A percentile compares a stretch with the other conserved stretches of the same genome.
These are phyloP conservation scores for Linnemannia zychae DNA, from an alignment of 192 early-diverging fungal genomes.

Conservation along the genomic window DNA sequence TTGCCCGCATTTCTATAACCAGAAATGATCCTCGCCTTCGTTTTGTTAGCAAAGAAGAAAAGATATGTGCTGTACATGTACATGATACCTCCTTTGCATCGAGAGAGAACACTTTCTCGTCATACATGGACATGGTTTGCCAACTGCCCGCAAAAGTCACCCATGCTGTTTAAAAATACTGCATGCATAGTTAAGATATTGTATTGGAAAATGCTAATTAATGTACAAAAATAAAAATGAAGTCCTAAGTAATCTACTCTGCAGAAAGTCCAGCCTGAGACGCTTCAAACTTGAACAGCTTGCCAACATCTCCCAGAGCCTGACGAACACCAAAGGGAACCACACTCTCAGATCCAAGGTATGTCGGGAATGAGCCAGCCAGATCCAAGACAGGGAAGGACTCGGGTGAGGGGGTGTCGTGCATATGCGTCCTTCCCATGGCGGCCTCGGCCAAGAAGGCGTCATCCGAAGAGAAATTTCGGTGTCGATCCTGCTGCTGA, in stretches of 20 bases:
- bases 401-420: conserved; percentile 40
- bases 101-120: no score
- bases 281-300: conserved; percentile 39
- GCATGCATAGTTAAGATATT: no score
- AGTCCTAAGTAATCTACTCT: neutral
- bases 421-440: conserved; percentile 12
- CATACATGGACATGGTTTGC: neutral
- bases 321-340: conserved; percentile 41
- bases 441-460: conserved; percentile 24
- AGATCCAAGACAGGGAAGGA: conserved; percentile 32
- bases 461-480: conserved; percentile 19
- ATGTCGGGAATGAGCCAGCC: conserved; percentile 35
- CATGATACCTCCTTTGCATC: no score
- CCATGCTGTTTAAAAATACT: neutral
- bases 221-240: neutral
- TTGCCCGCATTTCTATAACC: no score
- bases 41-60: no score
- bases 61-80: no score
- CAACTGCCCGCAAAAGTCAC: neutral
- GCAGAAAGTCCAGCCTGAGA: conserved; percentile 12
- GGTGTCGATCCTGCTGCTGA: conserved; percentile 14
- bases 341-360: conserved; percentile 17
- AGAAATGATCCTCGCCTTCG: no score
- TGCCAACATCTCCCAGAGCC: conserved; percentile 21
- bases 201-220: neutral